Evolutionary conservation across 768 basidiomycete genomes (phyloP).

Genomic region (Lentinula detonsa): DNA sequence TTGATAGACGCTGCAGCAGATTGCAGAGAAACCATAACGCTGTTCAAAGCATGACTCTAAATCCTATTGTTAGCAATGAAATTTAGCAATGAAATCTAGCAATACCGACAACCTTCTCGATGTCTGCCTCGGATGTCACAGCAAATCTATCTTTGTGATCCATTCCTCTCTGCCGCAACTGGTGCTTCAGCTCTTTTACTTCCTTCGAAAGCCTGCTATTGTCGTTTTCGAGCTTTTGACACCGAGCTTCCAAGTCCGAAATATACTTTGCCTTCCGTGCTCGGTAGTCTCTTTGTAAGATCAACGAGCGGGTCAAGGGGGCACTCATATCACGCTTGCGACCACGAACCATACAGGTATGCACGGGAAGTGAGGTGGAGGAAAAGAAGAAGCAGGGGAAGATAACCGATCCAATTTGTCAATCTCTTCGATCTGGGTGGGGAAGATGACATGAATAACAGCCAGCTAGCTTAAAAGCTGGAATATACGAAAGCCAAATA

Average conservation of each 20-base stretch:
- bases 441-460: background rate
- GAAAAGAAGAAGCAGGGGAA: background rate
- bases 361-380: background rate
- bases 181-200: background rate
- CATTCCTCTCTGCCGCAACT: background rate
- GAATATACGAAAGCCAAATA: background rate
- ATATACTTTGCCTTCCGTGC: constrained; percentile 5
- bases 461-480: background rate
- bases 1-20: background rate
- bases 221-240: background rate
- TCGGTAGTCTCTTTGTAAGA: constrained; percentile 5
- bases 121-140: background rate
- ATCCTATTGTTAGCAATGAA: background rate
- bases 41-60: constrained; percentile 1
- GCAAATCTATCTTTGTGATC: background rate
- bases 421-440: background rate
- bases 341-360: constrained; percentile 3
- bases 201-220: constrained; percentile 1
- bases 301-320: constrained; percentile 5
- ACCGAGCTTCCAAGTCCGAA: background rate
- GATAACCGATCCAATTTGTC: background rate
- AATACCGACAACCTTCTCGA: background rate
- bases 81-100: no score
- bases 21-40: background rate
- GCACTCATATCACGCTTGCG: constrained; percentile 5